Evolutionary conservation across 2,329 filamentous ascomycete genomes (phyloP).

Genomic region (Penicillium sp.): DNA sequence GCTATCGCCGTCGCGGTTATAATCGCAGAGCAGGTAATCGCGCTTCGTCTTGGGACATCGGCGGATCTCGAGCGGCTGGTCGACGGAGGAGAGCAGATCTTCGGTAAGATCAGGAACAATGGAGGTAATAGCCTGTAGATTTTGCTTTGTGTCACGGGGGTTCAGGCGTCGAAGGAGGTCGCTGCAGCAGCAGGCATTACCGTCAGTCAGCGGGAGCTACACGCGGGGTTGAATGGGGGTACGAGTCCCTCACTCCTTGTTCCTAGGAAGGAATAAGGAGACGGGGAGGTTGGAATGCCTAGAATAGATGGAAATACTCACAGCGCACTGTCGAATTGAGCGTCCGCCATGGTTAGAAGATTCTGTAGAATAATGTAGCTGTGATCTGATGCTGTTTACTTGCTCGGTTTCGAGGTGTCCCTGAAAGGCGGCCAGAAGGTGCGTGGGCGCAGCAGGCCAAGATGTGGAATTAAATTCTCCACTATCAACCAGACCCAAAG

Average conservation of each 20-base stretch:
- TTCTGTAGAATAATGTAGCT: constrained; percentile 15
- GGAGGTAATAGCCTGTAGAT: constrained; percentile 86
- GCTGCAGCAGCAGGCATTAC: constrained; percentile 54
- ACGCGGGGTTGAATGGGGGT: constrained; percentile 30
- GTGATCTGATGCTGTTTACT: constrained; percentile 29
- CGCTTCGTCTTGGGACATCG: constrained; percentile 87
- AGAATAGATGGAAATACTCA: constrained; percentile 35
- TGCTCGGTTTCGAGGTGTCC: constrained; percentile 13
- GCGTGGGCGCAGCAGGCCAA: constrained; percentile 19
- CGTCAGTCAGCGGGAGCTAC: constrained; percentile 33
- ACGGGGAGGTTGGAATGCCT: not conserved
- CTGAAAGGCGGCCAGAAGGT: constrained; percentile 25
- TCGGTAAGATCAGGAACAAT: constrained; percentile 92
- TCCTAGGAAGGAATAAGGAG: not conserved
- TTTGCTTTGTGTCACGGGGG: constrained; percentile 85
- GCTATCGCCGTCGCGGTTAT: constrained; percentile 98
- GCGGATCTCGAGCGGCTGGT: constrained; percentile 87
- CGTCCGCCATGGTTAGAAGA: constrained; percentile 47
- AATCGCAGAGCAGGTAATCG: constrained; percentile 98
- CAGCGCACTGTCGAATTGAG: constrained; percentile 58
- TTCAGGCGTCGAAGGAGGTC: constrained; percentile 98
- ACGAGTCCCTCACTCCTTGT: not conserved
- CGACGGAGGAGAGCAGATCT: constrained; percentile 95
- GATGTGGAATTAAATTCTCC: constrained; percentile 24
- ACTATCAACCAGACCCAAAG: not conserved